Evolutionary conservation across 495 filamentous ascomycete genomes (phyloP).

Genomic region (Amphirosellinia nigrospora): DNA sequence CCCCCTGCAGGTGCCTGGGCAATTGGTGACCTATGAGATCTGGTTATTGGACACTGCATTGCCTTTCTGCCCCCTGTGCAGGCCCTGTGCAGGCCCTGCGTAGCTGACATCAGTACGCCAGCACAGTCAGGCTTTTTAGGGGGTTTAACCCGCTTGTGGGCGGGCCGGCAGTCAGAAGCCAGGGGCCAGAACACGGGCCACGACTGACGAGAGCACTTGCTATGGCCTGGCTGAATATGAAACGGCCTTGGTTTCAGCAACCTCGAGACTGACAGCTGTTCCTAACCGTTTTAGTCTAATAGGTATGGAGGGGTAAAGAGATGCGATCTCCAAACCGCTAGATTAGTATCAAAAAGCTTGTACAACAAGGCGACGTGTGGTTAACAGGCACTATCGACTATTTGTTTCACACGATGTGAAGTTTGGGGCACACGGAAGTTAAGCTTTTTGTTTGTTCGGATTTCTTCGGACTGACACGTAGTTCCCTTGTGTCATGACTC

Average conservation of each 20-base stretch:
- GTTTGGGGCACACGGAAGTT: background rate
- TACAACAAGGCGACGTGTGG: background rate
- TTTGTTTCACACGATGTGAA: background rate
- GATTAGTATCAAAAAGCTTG: background rate
- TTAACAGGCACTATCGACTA: background rate
- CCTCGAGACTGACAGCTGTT: background rate
- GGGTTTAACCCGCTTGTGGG: background rate
- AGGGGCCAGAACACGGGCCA: background rate
- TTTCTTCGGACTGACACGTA: too few species aligned
- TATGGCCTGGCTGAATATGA: constrained; percentile 9
- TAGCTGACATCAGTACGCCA: constrained; percentile 13
- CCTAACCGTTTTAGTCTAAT: background rate
- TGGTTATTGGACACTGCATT: constrained; percentile 2
- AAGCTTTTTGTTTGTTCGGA: background rate
- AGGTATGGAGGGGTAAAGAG: background rate
- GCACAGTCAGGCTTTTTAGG: background rate
- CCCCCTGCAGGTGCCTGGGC: constrained; percentile 14
- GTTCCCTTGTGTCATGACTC: constrained; percentile 1
- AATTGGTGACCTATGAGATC: constrained; percentile 7
- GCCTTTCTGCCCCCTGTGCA: too few species aligned
- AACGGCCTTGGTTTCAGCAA: constrained; percentile 24
- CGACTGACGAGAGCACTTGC: background rate
- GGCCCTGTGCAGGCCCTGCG: constrained; percentile 9
- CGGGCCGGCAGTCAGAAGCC: background rate
- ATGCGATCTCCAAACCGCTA: background rate